Conservation (phyloP, 139 green algal genomes). For the Tetraselmis chui region DNA sequence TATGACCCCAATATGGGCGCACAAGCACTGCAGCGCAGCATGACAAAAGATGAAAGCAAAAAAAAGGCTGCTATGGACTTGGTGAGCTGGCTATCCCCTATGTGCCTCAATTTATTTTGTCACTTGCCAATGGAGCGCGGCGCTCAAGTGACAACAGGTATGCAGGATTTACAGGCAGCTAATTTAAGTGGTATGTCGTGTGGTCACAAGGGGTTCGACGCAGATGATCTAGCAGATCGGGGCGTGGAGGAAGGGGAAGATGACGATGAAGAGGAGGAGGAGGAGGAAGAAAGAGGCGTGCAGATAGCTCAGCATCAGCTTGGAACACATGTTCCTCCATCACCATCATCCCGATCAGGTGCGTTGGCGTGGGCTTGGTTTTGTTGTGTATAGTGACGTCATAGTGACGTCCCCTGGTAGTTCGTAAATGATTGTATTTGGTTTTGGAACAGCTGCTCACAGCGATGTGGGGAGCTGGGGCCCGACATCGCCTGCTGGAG, state of each 20-base stretch:
- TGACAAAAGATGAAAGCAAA: background rate
- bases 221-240: background rate
- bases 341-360: background rate
- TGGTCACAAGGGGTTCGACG: background rate
- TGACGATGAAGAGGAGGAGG: background rate
- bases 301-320: background rate
- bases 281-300: background rate
- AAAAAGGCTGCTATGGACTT: background rate
- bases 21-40: background rate
- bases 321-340: too few species aligned
- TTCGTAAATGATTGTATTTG: background rate
- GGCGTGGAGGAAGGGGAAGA: background rate
- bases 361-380: too few species aligned
- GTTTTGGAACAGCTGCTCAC: background rate
- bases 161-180: background rate
- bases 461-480: background rate
- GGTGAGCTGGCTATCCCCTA: background rate
- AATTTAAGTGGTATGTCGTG: background rate
- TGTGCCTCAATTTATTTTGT: background rate
- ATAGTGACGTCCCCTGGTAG: too few species aligned
- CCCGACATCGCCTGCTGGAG: background rate
- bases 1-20: background rate
- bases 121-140: too few species aligned
- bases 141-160: too few species aligned
- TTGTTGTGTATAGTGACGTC: too few species aligned